Conservation (phyloP, 1,139 yeast genomes). For the Saccharomyces uvarum region DNA sequence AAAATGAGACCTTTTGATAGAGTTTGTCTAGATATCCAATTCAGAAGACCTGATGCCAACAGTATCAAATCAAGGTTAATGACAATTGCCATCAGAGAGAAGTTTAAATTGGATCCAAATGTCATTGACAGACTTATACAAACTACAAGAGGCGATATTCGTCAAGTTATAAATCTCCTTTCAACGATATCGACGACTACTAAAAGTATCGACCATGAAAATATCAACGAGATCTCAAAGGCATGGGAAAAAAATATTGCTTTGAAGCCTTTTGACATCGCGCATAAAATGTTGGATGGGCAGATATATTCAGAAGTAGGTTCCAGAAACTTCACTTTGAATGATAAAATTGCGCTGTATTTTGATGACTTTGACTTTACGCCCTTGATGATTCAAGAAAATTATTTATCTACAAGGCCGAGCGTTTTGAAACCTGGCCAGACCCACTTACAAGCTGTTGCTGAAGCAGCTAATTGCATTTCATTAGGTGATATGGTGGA, state of each 20-base stretch:
- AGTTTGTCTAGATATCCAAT: constrained; percentile 73
- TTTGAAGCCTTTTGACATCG: constrained; percentile 89
- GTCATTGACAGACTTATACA: constrained; percentile 79
- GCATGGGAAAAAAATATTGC: constrained; percentile 86
- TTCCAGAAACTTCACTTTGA: constrained; percentile 48
- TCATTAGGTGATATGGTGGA: constrained; percentile 78
- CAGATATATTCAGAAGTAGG: constrained; percentile 46
- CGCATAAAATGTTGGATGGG: constrained; percentile 60
- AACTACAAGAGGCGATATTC: constrained; percentile 82
- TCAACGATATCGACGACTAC: constrained; percentile 77
- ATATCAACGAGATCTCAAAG: constrained; percentile 47
- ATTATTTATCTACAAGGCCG: constrained; percentile 66
- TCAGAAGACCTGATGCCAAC: constrained; percentile 79
- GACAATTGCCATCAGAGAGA: constrained; percentile 86
- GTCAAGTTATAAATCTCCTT: constrained; percentile 86
- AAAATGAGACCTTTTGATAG: constrained; percentile 95
- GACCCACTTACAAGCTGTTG: constrained; percentile 55
- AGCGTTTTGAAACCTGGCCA: constrained; percentile 34
- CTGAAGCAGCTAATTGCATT: constrained; percentile 79
- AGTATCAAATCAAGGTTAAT: constrained; percentile 77
- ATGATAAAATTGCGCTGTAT: constrained; percentile 80
- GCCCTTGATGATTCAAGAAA: constrained; percentile 94
- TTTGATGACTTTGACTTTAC: constrained; percentile 93
- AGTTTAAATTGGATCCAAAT: constrained; percentile 68
- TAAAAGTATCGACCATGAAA: constrained; percentile 47